Percentiles rank a stretch among this genome's conserved stretches.
Conservation (phyloP, 805 yeast genomes). For the Metschnikowia matae region DNA sequence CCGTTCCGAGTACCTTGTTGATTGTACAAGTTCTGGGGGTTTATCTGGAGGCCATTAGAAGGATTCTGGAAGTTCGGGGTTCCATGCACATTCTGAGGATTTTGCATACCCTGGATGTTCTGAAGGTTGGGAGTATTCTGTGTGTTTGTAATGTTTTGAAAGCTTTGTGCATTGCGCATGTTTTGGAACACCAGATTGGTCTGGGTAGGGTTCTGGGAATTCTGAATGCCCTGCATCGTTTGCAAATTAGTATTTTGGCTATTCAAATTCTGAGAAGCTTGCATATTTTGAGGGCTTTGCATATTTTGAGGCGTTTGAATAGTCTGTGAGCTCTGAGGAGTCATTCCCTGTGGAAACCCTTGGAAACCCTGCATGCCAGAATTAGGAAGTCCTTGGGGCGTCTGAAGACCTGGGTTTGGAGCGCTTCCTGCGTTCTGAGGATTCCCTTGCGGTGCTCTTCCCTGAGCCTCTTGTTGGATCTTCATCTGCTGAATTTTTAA, state of each 20-base stretch:
- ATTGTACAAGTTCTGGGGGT: background rate
- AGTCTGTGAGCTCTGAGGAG: constrained; percentile 7
- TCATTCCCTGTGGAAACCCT: background rate
- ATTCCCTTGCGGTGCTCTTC: constrained; percentile 3
- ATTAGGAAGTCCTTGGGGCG: constrained; percentile 1
- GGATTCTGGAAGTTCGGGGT: background rate
- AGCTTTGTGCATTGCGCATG: constrained; percentile 1
- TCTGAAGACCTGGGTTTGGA: constrained; percentile 1
- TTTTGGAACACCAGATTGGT: background rate
- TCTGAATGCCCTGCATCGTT: constrained; percentile 7
- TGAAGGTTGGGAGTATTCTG: background rate
- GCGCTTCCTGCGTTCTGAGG: constrained; percentile 6
- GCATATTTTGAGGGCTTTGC: constrained; percentile 1
- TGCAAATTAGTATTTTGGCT: constrained; percentile 1
- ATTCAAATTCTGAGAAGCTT: background rate
- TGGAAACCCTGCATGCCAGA: constrained; percentile 1
- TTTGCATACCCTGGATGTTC: constrained; percentile 2
- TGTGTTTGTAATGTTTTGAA: background rate
- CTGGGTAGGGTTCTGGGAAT: constrained; percentile 3
- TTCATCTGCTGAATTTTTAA: constrained; percentile 35
- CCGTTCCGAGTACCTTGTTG: background rate
- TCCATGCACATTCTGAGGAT: background rate
- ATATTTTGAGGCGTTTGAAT: constrained; percentile 11
- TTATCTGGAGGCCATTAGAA: background rate
- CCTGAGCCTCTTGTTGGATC: constrained; percentile 22